Percentiles rank a stretch among this genome's conserved stretches.
Evolutionary conservation across 768 basidiomycete genomes (phyloP).

Genomic region (Mrakia hoshinonis): DNA sequence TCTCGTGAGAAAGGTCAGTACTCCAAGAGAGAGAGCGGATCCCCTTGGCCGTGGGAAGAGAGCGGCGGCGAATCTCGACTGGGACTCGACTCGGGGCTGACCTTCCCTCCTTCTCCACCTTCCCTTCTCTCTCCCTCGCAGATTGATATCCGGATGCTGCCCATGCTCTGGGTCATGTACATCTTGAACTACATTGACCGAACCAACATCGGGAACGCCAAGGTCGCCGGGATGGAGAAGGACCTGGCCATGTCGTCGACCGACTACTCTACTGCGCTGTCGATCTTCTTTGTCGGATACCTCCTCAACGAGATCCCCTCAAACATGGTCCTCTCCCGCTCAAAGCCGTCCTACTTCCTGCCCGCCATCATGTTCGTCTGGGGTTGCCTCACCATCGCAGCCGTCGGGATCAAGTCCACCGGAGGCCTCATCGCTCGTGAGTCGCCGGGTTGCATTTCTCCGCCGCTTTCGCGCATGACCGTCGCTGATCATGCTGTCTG

Average conservation of each 20-base stretch:
- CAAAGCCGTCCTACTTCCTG: conserved; percentile 16
- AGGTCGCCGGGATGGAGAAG: conserved; percentile 10
- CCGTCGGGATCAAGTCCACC: not conserved
- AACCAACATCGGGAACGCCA: conserved; percentile 11
- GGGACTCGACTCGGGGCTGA: not conserved
- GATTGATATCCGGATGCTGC: conserved; percentile 4
- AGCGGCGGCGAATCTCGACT: not conserved
- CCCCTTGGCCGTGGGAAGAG: not conserved
- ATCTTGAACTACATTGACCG: conserved; percentile 17
- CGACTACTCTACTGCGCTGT: conserved; percentile 10
- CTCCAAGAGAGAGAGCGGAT: not conserved
- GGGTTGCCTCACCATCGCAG: not conserved
- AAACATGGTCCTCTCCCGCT: conserved; percentile 27
- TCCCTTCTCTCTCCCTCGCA: not conserved
- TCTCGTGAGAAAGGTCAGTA: not conserved
- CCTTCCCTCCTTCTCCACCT: not conserved
- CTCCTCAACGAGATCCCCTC: conserved; percentile 15
- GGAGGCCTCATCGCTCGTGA: not conserved
- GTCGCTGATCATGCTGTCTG: too few relatives aligned
- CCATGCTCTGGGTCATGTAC: conserved; percentile 18
- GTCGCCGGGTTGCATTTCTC: too few relatives aligned
- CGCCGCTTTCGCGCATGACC: too few relatives aligned
- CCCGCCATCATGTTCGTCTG: conserved; percentile 3
- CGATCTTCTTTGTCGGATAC: conserved; percentile 23
- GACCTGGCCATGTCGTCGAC: not conserved